Evolutionary conservation across 2,329 filamentous ascomycete genomes (phyloP).

Genomic region (Fusarium clavum): DNA sequence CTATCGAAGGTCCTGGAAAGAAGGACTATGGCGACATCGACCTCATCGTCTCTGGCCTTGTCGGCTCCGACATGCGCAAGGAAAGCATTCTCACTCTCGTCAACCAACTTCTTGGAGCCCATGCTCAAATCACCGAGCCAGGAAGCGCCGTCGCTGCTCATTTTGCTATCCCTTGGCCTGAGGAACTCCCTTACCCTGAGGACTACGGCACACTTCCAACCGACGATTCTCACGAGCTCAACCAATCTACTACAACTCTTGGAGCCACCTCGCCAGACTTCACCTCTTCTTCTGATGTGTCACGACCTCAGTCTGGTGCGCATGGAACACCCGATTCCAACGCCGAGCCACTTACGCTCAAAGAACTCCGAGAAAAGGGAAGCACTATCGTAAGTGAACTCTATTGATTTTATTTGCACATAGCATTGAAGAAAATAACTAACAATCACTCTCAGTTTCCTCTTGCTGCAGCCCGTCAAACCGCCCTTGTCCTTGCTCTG

Average conservation of each 20-base stretch:
- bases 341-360: not conserved
- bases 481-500: not conserved
- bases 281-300: not conserved
- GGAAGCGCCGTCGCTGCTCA: conserved; percentile 50
- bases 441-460: not conserved
- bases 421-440: not conserved
- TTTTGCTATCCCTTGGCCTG: conserved; percentile 68
- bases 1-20: conserved; percentile 78
- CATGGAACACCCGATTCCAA: not conserved
- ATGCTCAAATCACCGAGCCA: conserved; percentile 49
- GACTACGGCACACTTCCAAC: not conserved
- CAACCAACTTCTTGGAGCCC: conserved; percentile 57
- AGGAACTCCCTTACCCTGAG: conserved; percentile 11
- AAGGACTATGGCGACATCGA: conserved; percentile 78
- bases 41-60: conserved; percentile 66
- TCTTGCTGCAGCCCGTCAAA: not conserved
- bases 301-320: not conserved
- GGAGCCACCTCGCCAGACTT: not conserved
- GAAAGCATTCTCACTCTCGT: conserved; percentile 50
- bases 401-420: not conserved
- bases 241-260: not conserved
- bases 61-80: conserved; percentile 9
- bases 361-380: not conserved
- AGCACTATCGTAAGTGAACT: conserved; percentile 2
- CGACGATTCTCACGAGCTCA: not conserved